Evolutionary conservation across 352 stramenopile genomes (phyloP).

Genomic region (Globisporangium cylindrosporum): DNA sequence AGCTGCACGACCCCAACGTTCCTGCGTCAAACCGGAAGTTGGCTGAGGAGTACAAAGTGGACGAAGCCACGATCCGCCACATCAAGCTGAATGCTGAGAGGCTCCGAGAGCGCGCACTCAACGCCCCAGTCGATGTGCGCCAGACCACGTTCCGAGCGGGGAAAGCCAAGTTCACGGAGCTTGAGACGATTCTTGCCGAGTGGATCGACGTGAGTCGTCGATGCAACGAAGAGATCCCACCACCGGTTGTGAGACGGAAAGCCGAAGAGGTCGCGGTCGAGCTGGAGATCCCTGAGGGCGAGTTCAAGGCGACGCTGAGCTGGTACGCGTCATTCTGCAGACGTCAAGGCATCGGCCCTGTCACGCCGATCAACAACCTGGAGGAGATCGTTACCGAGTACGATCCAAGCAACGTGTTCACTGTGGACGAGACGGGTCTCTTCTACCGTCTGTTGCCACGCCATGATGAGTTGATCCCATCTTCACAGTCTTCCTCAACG

Average conservation of each 20-base stretch:
- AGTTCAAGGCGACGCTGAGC: constrained; percentile 11
- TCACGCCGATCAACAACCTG: constrained; percentile 9
- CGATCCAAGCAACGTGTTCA: constrained; percentile 14
- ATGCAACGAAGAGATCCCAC: constrained; percentile 15
- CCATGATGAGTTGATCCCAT: neutral
- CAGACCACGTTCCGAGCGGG: constrained; percentile 15
- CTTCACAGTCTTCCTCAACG: neutral
- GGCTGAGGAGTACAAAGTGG: constrained; percentile 13
- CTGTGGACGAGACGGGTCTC: constrained; percentile 17
- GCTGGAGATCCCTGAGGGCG: constrained; percentile 10
- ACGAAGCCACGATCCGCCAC: constrained; percentile 19
- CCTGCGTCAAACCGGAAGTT: constrained; percentile 16
- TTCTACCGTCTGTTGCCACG: constrained; percentile 16
- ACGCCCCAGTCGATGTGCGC: constrained; percentile 9
- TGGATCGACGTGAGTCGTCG: constrained; percentile 18
- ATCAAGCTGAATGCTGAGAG: constrained; percentile 13
- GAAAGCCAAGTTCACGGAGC: constrained; percentile 11
- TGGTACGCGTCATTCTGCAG: constrained; percentile 14
- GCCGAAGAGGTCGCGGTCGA: constrained; percentile 9
- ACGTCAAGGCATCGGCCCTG: constrained; percentile 8
- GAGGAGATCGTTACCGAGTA: constrained; percentile 12
- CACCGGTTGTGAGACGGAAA: constrained; percentile 6
- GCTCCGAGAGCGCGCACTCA: constrained; percentile 8
- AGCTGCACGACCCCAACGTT: constrained; percentile 8
- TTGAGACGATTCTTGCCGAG: constrained; percentile 13